A percentile compares a stretch with the other conserved stretches of the same genome.
phyloP scores from a whole-genome alignment of 257 asterid genomes.

The Solanum bulbocastanum region DNA sequence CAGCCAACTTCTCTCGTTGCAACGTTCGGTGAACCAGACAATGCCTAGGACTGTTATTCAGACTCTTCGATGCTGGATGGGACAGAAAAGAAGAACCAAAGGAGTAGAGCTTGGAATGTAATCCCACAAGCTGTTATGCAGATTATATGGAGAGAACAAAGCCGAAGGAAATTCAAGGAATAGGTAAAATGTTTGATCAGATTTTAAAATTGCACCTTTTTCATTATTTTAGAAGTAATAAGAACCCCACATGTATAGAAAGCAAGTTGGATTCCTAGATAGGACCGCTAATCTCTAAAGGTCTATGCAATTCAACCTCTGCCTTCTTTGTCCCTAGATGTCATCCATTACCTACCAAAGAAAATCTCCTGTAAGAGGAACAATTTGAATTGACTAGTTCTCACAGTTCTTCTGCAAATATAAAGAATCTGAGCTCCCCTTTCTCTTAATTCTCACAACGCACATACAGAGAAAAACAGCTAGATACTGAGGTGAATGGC shows the following conservation, averaged over 20 bases:
- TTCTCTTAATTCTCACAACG: background rate
- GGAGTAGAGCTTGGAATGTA: background rate
- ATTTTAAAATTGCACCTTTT: background rate
- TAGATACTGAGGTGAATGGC: background rate
- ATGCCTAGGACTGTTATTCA: background rate
- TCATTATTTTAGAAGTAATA: background rate
- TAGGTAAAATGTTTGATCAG: background rate
- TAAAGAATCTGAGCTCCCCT: background rate
- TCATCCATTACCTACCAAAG: background rate
- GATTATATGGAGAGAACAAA: background rate
- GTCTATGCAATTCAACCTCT: background rate
- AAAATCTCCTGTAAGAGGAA: background rate
- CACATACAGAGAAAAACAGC: background rate
- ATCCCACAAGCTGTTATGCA: background rate
- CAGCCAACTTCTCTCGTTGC: background rate
- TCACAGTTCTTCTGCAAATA: background rate
- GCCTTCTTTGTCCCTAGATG: background rate
- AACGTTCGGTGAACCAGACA: background rate
- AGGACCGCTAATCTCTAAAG: background rate
- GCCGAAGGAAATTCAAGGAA: background rate
- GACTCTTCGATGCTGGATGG: background rate
- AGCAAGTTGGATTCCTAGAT: background rate
- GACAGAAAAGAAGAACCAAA: background rate
- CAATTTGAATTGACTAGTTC: background rate
- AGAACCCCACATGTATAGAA: background rate